Conservation (phyloP, 257 asterid species). For the Penstemon eatonii region DNA sequence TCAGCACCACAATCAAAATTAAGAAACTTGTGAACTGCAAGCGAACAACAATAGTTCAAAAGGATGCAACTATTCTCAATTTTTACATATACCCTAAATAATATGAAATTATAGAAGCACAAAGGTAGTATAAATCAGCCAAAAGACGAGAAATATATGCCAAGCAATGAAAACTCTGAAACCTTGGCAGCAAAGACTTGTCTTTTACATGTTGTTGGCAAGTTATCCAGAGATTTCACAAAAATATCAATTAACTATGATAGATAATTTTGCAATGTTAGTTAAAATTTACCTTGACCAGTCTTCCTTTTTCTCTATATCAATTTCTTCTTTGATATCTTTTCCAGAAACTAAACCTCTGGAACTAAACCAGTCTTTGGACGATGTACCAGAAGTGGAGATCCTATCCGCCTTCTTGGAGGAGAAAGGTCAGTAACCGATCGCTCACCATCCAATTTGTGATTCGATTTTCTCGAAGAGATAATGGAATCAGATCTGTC, state of each 20-base stretch:
- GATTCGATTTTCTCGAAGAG: slow-evolving; percentile 28
- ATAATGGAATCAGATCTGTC: slow-evolving; percentile 31
- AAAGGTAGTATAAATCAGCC: neutral
- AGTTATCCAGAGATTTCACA: slow-evolving; percentile 1
- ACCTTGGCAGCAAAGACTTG: neutral
- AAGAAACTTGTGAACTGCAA: neutral
- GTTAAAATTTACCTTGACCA: slow-evolving; percentile 54
- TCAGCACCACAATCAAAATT: slow-evolving; percentile 18
- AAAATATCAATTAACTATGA: neutral
- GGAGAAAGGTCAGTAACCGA: slow-evolving; percentile 70
- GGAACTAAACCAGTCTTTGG: slow-evolving; percentile 81
- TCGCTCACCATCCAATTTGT: slow-evolving; percentile 24
- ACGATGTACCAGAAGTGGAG: slow-evolving; percentile 35
- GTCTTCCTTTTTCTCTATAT: slow-evolving; percentile 60
- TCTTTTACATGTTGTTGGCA: slow-evolving; percentile 13
- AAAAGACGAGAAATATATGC: neutral
- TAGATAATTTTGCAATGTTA: neutral
- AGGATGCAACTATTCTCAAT: slow-evolving; percentile 7
- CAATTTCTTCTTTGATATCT: slow-evolving; percentile 72
- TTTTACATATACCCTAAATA: neutral
- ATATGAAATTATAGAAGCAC: neutral
- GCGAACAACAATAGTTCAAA: slow-evolving; percentile 18
- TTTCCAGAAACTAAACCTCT: slow-evolving; percentile 79
- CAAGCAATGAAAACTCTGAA: neutral
- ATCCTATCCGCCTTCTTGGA: slow-evolving; percentile 55